Conservation (phyloP, 495 filamentous ascomycete genomes). For the Amniculicola lignicola region DNA sequence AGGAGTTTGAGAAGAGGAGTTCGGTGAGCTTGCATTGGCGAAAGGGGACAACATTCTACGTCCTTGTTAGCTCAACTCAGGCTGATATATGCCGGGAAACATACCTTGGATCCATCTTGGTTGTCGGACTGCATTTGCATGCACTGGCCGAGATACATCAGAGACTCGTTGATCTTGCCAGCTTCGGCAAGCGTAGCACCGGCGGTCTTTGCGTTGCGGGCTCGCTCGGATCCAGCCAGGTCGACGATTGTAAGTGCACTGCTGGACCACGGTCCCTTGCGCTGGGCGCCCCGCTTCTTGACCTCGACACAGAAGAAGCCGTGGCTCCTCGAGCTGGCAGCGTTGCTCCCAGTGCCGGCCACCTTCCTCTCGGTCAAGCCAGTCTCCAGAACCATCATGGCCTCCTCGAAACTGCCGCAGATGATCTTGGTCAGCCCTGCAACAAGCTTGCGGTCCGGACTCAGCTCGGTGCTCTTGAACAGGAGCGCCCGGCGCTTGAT, state of each 20-base stretch:
- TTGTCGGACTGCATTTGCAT: constrained; percentile 90
- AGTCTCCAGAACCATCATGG: constrained; percentile 85
- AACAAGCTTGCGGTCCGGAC: constrained; percentile 84
- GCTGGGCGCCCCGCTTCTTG: constrained; percentile 67
- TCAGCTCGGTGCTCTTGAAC: constrained; percentile 83
- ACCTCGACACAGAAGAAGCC: constrained; percentile 96
- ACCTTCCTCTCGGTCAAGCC: constrained; percentile 84
- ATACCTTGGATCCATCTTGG: constrained; percentile 69
- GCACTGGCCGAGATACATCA: constrained; percentile 98
- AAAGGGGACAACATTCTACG: constrained; percentile 82
- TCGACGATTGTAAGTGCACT: constrained; percentile 88
- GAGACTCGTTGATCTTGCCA: constrained; percentile 93
- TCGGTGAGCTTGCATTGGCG: constrained; percentile 97
- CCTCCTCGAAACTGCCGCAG: constrained; percentile 80
- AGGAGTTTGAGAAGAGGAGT: constrained; percentile 91
- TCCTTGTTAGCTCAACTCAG: constrained; percentile 6
- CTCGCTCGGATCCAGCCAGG: constrained; percentile 86
- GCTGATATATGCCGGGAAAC: constrained; percentile 17
- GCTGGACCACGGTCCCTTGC: constrained; percentile 64
- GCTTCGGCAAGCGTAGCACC: constrained; percentile 90
- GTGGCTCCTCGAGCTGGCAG: constrained; percentile 83
- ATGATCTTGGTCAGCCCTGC: constrained; percentile 88
- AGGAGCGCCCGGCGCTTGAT: constrained; percentile 71
- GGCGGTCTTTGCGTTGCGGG: constrained; percentile 86
- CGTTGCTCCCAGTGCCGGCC: constrained; percentile 85